phyloP scores from a whole-genome alignment of 768 basidiomycete species.

The Naganishia friedmannii region DNA sequence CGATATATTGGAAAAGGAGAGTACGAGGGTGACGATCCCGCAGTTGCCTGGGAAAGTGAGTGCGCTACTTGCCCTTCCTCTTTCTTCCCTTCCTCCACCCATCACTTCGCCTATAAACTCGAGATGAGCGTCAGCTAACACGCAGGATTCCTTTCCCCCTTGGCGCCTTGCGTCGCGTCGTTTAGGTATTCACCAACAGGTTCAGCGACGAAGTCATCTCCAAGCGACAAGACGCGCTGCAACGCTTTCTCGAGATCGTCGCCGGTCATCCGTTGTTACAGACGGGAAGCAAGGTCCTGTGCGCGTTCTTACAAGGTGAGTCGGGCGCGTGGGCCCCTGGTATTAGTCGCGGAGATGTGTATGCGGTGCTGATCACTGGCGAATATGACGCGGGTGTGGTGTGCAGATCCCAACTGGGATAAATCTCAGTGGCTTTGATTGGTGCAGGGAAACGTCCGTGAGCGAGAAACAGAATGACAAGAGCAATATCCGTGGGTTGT shows the following conservation, averaged over 20 bases:
- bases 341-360: too few relatives aligned
- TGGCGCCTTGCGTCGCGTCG: neutral
- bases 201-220: slow-evolving; percentile 99
- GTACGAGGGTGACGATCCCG: slow-evolving; percentile 95
- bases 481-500: too few relatives aligned
- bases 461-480: too few relatives aligned
- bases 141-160: neutral
- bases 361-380: slow-evolving; percentile 1
- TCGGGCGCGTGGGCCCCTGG: neutral
- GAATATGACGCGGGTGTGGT: too few relatives aligned
- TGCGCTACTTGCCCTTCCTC: neutral
- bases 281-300: slow-evolving; percentile 95
- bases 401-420: too few relatives aligned
- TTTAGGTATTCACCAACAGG: slow-evolving; percentile 85
- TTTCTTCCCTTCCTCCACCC: too few relatives aligned
- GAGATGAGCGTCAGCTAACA: too few relatives aligned
- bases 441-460: too few relatives aligned
- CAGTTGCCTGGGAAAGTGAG: slow-evolving; percentile 81
- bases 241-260: slow-evolving; percentile 90
- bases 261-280: slow-evolving; percentile 95
- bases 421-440: too few relatives aligned
- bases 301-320: slow-evolving; percentile 75
- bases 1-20: slow-evolving; percentile 94
- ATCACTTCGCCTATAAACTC: too few relatives aligned
- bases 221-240: slow-evolving; percentile 80